Evolutionary conservation across 352 stramenopile species (phyloP), one percentile per base, ranked within the genome.

Genomic region (Hyaloperonospora brassicae): DNA sequence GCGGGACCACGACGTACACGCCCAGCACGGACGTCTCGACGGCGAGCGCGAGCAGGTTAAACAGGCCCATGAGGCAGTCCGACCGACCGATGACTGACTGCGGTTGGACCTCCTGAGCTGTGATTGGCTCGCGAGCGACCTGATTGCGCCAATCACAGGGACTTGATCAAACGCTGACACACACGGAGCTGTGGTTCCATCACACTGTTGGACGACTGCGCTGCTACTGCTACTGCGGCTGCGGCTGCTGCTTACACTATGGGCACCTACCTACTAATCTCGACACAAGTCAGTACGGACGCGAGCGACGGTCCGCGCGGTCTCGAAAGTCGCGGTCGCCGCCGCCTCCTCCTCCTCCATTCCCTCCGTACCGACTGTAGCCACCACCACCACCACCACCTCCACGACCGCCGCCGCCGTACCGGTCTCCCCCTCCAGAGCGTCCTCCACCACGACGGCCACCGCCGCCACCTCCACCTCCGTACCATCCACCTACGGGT

Each of bases 401-500:
- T n/a, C 61, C 61, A 31, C n/a, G n/a, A n/a, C n/a, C n/a, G n/a
- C 70, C 65, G 24, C 72, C 65, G 24, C 72, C 66, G 47, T 67
- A 66, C 55, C 70, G 59, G 50, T 70, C 66, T 31, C 76, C 68
- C 43, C 73, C 69, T 52, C 72, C 69, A 59, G 52, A 67, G 0
- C 73, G 57, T 23, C 75, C 67, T 5, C n/a, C n/a, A n/a, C n/a
- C n/a, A n/a, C 73, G 68, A 13, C 73, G 52, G 17, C 74, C 46
- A 39, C 72, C 46, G 42, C 71, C 55, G 13, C 73, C 66, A 8
- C 73, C 72, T 25, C 64, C 59, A 22, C 80, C 81, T 23, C 76
- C 78, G 6, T 72, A 57, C 80, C 82, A 93, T 2, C 82, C 82
- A 13, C 82, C 82, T 12, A 77, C 78, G 0, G 82, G 82, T 34